A percentile compares a stretch with the other conserved stretches of the same genome.
Evolutionary conservation across 345 rosid species (phyloP).

Genomic region (Salix koriyanagi): DNA sequence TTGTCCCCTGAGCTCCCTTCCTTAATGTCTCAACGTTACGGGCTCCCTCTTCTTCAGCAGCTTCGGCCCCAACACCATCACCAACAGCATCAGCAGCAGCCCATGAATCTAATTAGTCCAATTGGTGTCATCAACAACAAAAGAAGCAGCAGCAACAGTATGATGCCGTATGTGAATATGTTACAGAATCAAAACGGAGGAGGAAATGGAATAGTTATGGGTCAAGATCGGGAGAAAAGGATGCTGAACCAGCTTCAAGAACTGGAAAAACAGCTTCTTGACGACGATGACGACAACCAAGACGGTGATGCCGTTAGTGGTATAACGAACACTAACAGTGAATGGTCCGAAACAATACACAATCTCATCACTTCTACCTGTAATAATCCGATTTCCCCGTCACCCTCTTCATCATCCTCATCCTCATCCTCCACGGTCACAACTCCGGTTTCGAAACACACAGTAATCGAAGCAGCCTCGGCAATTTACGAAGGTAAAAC

Average conservation of each 20-base stretch:
- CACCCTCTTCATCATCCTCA: conserved; percentile 69
- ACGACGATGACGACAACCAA: conserved; percentile 61
- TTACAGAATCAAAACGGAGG: conserved; percentile 24
- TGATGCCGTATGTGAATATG: conserved; percentile 37
- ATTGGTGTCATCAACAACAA: neutral
- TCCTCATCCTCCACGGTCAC: conserved; percentile 68
- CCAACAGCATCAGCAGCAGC: neutral
- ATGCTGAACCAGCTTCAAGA: conserved; percentile 74
- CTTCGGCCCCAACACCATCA: conserved; percentile 17
- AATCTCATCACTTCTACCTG: conserved; percentile 38
- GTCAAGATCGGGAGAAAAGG: conserved; percentile 53
- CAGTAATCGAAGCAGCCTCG: conserved; percentile 62
- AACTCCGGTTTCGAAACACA: conserved; percentile 58
- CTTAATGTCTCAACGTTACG: conserved; percentile 44
- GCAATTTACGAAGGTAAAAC: conserved; percentile 70
- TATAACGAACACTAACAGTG: conserved; percentile 63
- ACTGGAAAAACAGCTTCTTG: conserved; percentile 73
- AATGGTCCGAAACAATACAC: conserved; percentile 76
- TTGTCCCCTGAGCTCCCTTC: conserved; percentile 24
- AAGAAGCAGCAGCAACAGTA: neutral
- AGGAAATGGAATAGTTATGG: conserved; percentile 2
- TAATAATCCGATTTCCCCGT: conserved; percentile 37
- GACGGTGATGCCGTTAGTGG: conserved; percentile 70
- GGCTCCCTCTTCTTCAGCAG: conserved; percentile 55
- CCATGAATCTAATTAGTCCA: conserved; percentile 1